Base-by-base conservation (phyloP, 495 filamentous ascomycete genomes). In the Podospora anserina region DNA sequence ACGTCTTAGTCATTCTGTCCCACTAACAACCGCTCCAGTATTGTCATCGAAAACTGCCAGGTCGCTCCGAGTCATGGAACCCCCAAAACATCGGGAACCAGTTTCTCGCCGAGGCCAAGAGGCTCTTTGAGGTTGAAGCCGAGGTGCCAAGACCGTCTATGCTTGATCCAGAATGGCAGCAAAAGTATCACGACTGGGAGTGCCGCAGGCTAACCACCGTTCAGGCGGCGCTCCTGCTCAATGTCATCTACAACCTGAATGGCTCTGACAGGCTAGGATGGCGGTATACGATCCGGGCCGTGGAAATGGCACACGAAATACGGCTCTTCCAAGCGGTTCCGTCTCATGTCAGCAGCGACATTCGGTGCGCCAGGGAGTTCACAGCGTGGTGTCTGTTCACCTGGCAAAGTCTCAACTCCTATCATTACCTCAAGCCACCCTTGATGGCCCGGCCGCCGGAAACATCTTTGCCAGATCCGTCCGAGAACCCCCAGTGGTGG, bases 21-120 rank as follows among this genome's bases (percentile, higher is more conserved):
- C 54, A 26, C 65, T 63, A 44, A 70, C 57, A 5, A 5, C 2
- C 4, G 5, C 26, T 30, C 39, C 60, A 80, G 80, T 74, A 75
- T 32, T 77, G 74, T 68, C 71, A 74, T 54, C 72, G 72, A 9
- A 75, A 74, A 0, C 58, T 81, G 19, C 69, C 70, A 2, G 60
- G 74, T 28, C 76, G 78, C 11, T 69, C 71, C 15, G 76, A 79
- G 58, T 77, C 73, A 28, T 82, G 80, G 80, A 74, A 79, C 39
- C 78, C 79, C 0, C 73, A 75, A 28, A 74, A 70, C 11, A 66
- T 81, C 15, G 71, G 75, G 0, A 81, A 81, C 57, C 75, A 76
- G 60, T 81, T 82, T 28, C 69, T 78, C 7, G 80, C 80, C 56
- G 80, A 82, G 66, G 75, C 79, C 23, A 79, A 72, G 56, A 70